A percentile compares a stretch with the other conserved stretches of the same genome.
Evolutionary conservation across 2,329 filamentous ascomycete genomes (phyloP).

Genomic region (Exophiala aquamarina): DNA sequence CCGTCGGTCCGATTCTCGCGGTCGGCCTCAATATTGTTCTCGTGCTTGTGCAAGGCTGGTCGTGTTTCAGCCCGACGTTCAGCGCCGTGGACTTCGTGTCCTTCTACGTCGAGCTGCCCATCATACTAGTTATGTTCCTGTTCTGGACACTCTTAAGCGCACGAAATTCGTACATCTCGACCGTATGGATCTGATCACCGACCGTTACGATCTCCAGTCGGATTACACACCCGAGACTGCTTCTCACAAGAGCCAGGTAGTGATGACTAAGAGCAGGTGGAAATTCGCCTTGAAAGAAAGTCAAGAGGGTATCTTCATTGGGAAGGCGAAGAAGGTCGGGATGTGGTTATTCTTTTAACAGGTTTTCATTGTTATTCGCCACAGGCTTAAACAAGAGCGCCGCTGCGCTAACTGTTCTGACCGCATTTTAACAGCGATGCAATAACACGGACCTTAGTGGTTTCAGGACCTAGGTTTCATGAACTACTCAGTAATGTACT

Average conservation of each 20-base stretch:
- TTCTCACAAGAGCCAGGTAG: slow-evolving; percentile 30
- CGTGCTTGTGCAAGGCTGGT: slow-evolving; percentile 62
- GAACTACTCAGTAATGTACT: no score
- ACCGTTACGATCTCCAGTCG: slow-evolving; percentile 20
- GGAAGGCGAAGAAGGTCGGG: slow-evolving; percentile 34
- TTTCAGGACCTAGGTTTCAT: no score
- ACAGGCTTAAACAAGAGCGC: no score
- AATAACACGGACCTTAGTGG: no score
- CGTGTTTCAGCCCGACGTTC: slow-evolving; percentile 60
- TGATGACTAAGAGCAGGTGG: slow-evolving; percentile 27
- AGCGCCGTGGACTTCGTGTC: slow-evolving; percentile 61
- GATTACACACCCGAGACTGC: slow-evolving; percentile 23
- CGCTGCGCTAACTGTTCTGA: no score
- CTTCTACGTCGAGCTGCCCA: slow-evolving; percentile 62
- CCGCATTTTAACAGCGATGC: no score
- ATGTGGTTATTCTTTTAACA: slow-evolving; percentile 43
- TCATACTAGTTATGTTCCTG: slow-evolving; percentile 58
- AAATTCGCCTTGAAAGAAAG: slow-evolving; percentile 11
- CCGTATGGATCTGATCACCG: slow-evolving; percentile 54
- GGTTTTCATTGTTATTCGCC: no score
- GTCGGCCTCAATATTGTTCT: slow-evolving; percentile 60
- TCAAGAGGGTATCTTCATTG: slow-evolving; percentile 13
- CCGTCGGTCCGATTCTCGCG: slow-evolving; percentile 58
- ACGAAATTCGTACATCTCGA: slow-evolving; percentile 46
- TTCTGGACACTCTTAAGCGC: slow-evolving; percentile 55